Evolutionary conservation across 2,329 filamentous ascomycete species (phyloP).

Genomic region (Bisporella sp.): DNA sequence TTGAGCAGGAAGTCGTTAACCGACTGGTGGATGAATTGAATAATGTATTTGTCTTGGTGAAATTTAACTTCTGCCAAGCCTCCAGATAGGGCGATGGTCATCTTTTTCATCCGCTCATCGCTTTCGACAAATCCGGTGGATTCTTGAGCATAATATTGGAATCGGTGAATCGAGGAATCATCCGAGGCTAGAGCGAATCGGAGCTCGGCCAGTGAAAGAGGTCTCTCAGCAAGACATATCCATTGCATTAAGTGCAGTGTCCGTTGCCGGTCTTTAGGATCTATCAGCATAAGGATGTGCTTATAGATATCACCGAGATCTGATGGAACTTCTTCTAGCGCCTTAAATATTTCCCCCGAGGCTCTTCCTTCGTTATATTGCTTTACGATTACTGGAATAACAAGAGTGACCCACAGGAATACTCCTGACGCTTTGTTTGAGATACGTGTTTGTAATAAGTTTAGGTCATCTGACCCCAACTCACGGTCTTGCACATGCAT

Average conservation of each 20-base stretch:
- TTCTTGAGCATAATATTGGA: neutral
- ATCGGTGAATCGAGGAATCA: no score
- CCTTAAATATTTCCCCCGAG: slow-evolving; percentile 1
- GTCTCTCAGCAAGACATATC: neutral
- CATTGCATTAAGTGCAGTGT: slow-evolving; percentile 8
- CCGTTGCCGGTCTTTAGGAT: slow-evolving; percentile 2
- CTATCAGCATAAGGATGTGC: slow-evolving; percentile 10
- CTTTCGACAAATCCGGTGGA: neutral
- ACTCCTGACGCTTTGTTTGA: slow-evolving; percentile 9
- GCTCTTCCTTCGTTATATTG: slow-evolving; percentile 9
- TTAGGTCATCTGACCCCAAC: neutral
- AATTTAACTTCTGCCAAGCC: slow-evolving; percentile 5
- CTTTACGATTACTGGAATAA: slow-evolving; percentile 8
- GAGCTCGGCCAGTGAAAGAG: neutral
- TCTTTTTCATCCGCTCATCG: slow-evolving; percentile 3
- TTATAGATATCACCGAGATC: slow-evolving; percentile 10
- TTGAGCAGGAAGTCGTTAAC: neutral
- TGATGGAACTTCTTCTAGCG: slow-evolving; percentile 7
- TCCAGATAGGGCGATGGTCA: slow-evolving; percentile 6
- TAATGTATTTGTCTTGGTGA: neutral
- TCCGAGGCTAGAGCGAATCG: no score
- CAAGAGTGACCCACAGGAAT: slow-evolving; percentile 17
- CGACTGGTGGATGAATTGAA: neutral
- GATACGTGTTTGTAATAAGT: slow-evolving; percentile 2
- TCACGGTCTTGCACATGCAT: no score